Percentiles rank a stretch among this genome's conserved stretches.
Conservation (phyloP, 371 early-diverging fungal species). For the Basidiobolus meristosporus region DNA sequence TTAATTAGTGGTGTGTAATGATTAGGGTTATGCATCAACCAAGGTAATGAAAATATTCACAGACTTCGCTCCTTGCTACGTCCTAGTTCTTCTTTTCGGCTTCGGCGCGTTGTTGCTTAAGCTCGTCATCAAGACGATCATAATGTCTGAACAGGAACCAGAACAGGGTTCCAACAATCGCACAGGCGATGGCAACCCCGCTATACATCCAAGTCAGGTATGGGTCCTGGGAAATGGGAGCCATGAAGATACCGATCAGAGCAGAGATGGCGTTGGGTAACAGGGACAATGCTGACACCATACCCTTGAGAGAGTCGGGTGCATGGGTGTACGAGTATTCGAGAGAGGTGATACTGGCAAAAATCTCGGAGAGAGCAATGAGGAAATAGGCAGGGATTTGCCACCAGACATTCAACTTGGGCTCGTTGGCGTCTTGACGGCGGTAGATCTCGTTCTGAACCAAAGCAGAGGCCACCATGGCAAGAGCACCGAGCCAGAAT, state of each 20-base stretch:
- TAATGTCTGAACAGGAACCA: conserved; percentile 8
- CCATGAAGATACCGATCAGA: conserved; percentile 39
- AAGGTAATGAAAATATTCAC: no score
- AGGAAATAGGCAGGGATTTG: conserved; percentile 50
- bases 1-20: no score
- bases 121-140: conserved; percentile 4
- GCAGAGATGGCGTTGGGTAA: conserved; percentile 45
- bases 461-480: conserved; percentile 51
- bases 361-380: conserved; percentile 28
- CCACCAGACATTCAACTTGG: conserved; percentile 30
- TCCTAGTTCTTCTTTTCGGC: no score
- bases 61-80: no score
- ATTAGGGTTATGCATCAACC: no score
- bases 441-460: conserved; percentile 46
- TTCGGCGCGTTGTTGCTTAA: no score
- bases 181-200: conserved; percentile 23
- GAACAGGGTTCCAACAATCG: conserved; percentile 13
- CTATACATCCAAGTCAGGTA: conserved; percentile 43
- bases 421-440: conserved; percentile 10
- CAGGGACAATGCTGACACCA: conserved; percentile 49
- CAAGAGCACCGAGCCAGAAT: conserved; percentile 34
- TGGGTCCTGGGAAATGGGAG: conserved; percentile 43
- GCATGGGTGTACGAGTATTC: conserved; percentile 67
- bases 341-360: conserved; percentile 50
- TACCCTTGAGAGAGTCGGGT: conserved; percentile 47